Evolutionary conservation across 192 early-diverging fungal species (phyloP).

Genomic region (Umbelopsis isabellina): DNA sequence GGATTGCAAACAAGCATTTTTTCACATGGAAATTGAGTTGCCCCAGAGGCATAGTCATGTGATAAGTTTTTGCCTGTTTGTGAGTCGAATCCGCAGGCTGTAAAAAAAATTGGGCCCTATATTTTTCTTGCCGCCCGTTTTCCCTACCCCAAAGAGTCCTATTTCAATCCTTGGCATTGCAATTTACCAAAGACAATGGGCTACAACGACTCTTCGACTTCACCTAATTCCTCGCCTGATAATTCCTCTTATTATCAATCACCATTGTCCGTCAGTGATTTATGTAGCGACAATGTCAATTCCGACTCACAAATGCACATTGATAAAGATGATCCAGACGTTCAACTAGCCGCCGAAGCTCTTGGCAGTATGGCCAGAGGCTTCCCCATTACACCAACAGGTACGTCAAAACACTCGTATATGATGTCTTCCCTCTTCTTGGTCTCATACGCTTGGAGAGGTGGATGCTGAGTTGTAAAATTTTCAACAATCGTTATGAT

Average conservation of each 20-base stretch:
- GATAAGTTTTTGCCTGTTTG: too few species aligned
- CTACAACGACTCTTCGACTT: neutral
- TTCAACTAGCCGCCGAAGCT: constrained; percentile 36
- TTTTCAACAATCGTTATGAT: constrained; percentile 1
- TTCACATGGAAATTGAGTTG: too few species aligned
- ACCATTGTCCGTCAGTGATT: constrained; percentile 16
- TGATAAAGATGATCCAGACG: constrained; percentile 38
- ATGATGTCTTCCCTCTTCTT: neutral
- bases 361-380: constrained; percentile 38
- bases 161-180: too few species aligned
- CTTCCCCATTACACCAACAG: constrained; percentile 1
- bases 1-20: too few species aligned
- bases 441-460: neutral
- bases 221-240: constrained; percentile 9
- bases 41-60: too few species aligned
- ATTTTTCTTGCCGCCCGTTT: too few species aligned
- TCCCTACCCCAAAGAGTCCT: too few species aligned
- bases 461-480: constrained; percentile 8
- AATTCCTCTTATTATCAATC: neutral
- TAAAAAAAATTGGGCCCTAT: too few species aligned
- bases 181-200: neutral
- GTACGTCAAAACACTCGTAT: neutral
- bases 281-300: constrained; percentile 16
- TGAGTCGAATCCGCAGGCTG: too few species aligned
- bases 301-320: constrained; percentile 15